These are phyloP conservation scores for Coix lacrymajobi DNA, from an alignment of 176 grass and related monocot species.

Conservation along the genomic window DNA sequence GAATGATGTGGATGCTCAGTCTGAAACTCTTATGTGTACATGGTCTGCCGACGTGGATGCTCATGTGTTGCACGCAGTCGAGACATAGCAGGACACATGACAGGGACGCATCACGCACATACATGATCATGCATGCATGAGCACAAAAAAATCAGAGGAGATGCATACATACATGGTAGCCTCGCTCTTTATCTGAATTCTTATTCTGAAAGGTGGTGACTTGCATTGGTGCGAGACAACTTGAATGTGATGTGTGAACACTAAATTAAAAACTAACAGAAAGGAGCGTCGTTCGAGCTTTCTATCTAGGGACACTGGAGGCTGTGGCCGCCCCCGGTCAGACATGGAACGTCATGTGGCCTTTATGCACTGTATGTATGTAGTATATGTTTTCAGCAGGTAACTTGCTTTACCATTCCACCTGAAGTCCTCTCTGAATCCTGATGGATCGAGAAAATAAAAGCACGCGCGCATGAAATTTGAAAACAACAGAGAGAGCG, in stretches of 20 bases:
- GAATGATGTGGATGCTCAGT: neutral
- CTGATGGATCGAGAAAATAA: too few species aligned
- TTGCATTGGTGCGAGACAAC: neutral
- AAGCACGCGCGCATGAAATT: too few species aligned
- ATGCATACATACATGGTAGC: neutral
- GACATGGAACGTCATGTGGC: too few species aligned
- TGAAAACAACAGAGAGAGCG: too few species aligned
- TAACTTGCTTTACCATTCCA: too few species aligned
- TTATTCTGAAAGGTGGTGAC: neutral
- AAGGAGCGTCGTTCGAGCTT: neutral
- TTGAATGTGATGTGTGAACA: neutral
- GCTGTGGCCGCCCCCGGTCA: too few species aligned
- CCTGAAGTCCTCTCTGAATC: too few species aligned
- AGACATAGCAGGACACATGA: neutral
- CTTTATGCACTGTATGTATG: too few species aligned
- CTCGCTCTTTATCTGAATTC: neutral
- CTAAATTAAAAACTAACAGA: neutral
- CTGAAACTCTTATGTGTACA: neutral
- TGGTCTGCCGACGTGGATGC: too few species aligned
- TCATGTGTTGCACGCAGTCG: neutral
- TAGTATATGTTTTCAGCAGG: too few species aligned
- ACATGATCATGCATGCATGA: too few species aligned
- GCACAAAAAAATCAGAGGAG: neutral
- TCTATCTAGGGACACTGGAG: neutral
- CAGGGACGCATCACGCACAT: too few species aligned